Evolutionary conservation across 768 basidiomycete genomes (phyloP).

Genomic region (Suillus ampliporus): DNA sequence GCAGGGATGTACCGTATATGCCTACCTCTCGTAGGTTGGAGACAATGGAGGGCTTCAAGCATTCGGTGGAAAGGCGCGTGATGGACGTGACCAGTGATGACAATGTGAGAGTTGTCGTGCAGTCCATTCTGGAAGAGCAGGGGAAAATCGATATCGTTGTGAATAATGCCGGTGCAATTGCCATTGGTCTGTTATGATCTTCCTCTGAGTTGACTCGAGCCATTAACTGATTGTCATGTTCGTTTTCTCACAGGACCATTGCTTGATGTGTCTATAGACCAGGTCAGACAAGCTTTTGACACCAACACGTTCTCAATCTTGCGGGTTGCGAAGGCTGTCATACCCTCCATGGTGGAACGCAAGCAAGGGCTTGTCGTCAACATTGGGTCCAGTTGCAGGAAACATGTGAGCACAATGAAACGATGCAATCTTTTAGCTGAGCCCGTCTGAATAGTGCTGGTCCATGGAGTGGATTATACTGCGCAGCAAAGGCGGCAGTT

Average conservation of each 20-base stretch:
- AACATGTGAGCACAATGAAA: conserved; percentile 50
- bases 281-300: no score
- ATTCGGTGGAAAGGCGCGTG: conserved; percentile 50
- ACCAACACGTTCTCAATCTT: no score
- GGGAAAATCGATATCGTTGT: conserved; percentile 76
- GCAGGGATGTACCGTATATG: conserved; percentile 39
- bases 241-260: no score
- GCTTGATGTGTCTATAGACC: no score
- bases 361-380: conserved; percentile 59
- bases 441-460: conserved; percentile 52
- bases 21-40: conserved; percentile 69
- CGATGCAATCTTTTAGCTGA: conserved; percentile 7
- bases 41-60: conserved; percentile 60
- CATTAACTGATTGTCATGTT: no score
- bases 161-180: no score
- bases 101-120: conserved; percentile 53
- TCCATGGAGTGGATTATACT: conserved; percentile 71
- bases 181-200: no score
- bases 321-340: no score
- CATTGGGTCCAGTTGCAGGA: conserved; percentile 71
- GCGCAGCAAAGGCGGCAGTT: conserved; percentile 61
- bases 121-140: conserved; percentile 55
- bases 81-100: conserved; percentile 73
- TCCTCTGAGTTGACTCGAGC: no score
- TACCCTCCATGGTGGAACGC: no score